A percentile compares a stretch with the other conserved stretches of the same genome.
phyloP scores from a whole-genome alignment of 352 stramenopile species.

The Pythium sukuiense region DNA sequence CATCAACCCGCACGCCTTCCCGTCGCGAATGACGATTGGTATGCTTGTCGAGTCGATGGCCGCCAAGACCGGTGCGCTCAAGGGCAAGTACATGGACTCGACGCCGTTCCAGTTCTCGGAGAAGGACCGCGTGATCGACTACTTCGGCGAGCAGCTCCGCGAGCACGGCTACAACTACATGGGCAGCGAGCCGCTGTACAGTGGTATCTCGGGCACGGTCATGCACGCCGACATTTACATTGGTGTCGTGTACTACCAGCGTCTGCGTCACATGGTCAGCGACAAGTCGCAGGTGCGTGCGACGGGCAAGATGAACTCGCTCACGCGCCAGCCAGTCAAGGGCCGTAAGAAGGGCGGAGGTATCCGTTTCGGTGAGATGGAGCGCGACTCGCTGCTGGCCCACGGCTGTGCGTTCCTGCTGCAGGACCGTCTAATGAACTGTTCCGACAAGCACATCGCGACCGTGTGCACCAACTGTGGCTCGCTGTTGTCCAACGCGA shows the following conservation, averaged over 20 bases:
- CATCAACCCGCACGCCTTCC: constrained; percentile 99
- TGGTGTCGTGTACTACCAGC: constrained; percentile 99
- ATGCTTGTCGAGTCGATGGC: constrained; percentile 99
- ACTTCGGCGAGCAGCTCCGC: constrained; percentile 98
- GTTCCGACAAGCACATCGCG: constrained; percentile 98
- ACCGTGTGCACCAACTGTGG: constrained; percentile 95
- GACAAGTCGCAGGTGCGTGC: constrained; percentile 99
- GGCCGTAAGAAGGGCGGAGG: constrained; percentile 98
- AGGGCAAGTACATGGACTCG: constrained; percentile 97
- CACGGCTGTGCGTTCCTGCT: constrained; percentile 97
- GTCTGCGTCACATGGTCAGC: constrained; percentile 99
- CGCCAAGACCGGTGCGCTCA: constrained; percentile 97
- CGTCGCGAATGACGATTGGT: constrained; percentile 98
- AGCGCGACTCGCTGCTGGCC: constrained; percentile 98
- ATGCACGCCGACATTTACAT: constrained; percentile 99
- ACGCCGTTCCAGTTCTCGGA: constrained; percentile 99
- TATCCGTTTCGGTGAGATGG: constrained; percentile 99
- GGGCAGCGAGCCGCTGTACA: constrained; percentile 99
- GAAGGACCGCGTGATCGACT: constrained; percentile 98
- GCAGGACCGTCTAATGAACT: constrained; percentile 98
- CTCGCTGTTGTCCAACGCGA: constrained; percentile 84
- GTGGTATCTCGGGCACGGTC: constrained; percentile 96
- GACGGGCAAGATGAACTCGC: constrained; percentile 97
- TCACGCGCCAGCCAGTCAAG: constrained; percentile 99
- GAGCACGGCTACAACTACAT: constrained; percentile 98